Evolutionary conservation across 805 yeast species (phyloP).

Genomic region (Saccharomycopsis sp.): DNA sequence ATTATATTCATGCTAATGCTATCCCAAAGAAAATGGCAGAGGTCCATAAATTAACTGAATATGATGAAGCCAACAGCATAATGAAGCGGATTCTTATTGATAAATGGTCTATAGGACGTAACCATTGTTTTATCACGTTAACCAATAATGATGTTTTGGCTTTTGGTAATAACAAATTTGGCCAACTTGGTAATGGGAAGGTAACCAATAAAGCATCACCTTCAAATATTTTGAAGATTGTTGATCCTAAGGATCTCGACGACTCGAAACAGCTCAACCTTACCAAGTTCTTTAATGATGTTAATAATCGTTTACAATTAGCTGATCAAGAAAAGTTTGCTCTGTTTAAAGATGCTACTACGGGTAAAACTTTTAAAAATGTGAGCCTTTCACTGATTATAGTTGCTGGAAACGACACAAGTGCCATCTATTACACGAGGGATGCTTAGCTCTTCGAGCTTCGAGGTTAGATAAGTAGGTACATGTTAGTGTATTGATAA

Average conservation of each 20-base stretch:
- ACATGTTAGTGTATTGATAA: no score
- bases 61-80: conserved; percentile 38
- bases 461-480: no score
- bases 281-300: conserved; percentile 28
- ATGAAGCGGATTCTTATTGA: conserved; percentile 43
- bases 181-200: conserved; percentile 84
- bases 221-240: conserved; percentile 42
- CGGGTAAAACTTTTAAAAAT: conserved; percentile 24
- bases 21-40: conserved; percentile 55
- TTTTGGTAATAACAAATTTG: conserved; percentile 82
- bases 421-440: conserved; percentile 54
- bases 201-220: conserved; percentile 54
- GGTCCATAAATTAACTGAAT: conserved; percentile 38
- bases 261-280: conserved; percentile 23
- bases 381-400: conserved; percentile 45
- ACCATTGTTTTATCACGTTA: conserved; percentile 58
- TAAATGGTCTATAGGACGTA: conserved; percentile 53
- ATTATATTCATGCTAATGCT: conserved; percentile 65
- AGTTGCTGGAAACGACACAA: conserved; percentile 53
- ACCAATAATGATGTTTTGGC: conserved; percentile 57
- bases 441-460: no score
- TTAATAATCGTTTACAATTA: conserved; percentile 43
- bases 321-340: conserved; percentile 22
- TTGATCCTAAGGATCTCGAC: conserved; percentile 43
- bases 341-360: conserved; percentile 22